phyloP scores from a whole-genome alignment of 73 alveolate species.

The Tetrahymena borealis region DNA sequence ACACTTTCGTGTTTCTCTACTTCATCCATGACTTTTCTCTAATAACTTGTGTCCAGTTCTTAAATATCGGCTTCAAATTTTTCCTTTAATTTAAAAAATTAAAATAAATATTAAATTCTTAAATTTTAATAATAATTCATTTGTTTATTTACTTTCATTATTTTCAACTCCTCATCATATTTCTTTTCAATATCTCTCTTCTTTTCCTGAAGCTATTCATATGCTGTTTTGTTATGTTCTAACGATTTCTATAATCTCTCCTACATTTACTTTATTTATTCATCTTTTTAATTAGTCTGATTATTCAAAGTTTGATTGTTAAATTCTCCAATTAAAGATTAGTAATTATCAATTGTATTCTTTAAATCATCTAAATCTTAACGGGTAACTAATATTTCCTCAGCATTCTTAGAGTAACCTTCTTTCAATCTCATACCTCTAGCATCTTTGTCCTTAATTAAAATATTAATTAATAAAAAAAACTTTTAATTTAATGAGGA shows the following conservation, averaged over 20 bases:
- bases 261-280: slow-evolving; percentile 51
- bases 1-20: slow-evolving; percentile 31
- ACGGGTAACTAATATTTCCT: slow-evolving; percentile 75
- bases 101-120: no score
- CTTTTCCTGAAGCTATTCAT: slow-evolving; percentile 50
- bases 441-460: slow-evolving; percentile 63
- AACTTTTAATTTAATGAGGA: slow-evolving; percentile 26
- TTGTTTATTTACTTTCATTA: slow-evolving; percentile 18
- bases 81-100: not conserved
- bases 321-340: slow-evolving; percentile 52
- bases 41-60: slow-evolving; percentile 27
- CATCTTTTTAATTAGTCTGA: slow-evolving; percentile 49
- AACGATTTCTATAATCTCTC: slow-evolving; percentile 53
- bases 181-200: slow-evolving; percentile 64
- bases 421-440: slow-evolving; percentile 67
- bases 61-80: slow-evolving; percentile 28
- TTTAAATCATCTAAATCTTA: slow-evolving; percentile 67
- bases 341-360: slow-evolving; percentile 57
- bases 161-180: slow-evolving; percentile 45
- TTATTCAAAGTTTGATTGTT: slow-evolving; percentile 54
- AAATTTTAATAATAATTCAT: not conserved
- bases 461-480: not conserved
- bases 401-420: slow-evolving; percentile 49
- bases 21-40: slow-evolving; percentile 33
- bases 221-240: slow-evolving; percentile 31